Evolutionary conservation across 2,329 filamentous ascomycete species (phyloP), one percentile per base, ranked within the genome.

Genomic region (Neonectria faginata): DNA sequence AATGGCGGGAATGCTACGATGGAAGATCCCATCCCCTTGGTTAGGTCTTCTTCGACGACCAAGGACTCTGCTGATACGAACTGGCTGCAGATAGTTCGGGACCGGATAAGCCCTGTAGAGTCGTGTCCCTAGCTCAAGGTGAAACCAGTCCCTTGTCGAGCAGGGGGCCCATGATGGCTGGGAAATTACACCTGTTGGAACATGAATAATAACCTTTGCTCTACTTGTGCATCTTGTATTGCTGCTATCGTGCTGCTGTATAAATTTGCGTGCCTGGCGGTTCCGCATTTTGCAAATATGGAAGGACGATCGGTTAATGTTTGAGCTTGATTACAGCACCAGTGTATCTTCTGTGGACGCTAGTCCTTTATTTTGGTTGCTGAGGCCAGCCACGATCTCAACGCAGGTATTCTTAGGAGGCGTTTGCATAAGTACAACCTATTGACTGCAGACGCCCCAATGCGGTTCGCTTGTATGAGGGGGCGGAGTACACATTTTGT

Each of bases 171-270:
- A 64, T 70, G 70, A 51, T 51, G 59, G 56, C 12, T 66, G 62
- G 71, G 71, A 73, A 73, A 73, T 74, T 74, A 64, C 69, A 65
- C 50, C 33, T 73, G 71, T 64, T 69, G 71, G 66, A 67, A 72
- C 70, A 66, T 52, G 60, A 64, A 50, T 44, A 64, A 50, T 44
- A 66, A 44, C 57, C 50, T 45, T 48, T 65, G 62, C 52, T 44
- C 50, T 50, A 39, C 31, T 54, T 65, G 54, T 47, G 64, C 59
- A 65, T 51, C 52, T 50, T 62, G 14, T 60, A 27, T 16, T 41
- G 10, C n/a, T 44, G 18, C 48, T 56, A 36, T 50, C 16, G 39
- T 52, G 47, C 33, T 48, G 11, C 22, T 60, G 61, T 33, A 56
- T 56, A 60, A 64, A 44, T 39, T 20, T n/a, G 51, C 11, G 7